A percentile compares a stretch with the other conserved stretches of the same genome.
phyloP scores from a whole-genome alignment of 306 rosid species.

The Corylus americana region DNA sequence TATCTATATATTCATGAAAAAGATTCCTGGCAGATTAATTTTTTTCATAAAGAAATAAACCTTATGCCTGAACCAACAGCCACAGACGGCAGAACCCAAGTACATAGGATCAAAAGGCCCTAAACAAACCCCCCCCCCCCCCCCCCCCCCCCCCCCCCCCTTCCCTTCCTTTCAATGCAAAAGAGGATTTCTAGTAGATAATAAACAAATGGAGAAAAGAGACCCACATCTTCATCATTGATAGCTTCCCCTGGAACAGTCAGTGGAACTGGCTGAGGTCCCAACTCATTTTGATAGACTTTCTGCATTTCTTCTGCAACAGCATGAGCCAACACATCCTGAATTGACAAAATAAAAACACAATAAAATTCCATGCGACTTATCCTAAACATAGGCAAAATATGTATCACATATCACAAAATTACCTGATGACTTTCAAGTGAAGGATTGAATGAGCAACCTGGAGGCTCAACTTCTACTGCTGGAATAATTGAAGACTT shows the following conservation, averaged over 20 bases:
- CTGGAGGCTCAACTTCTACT: constrained; percentile 91
- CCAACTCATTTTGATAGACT: constrained; percentile 81
- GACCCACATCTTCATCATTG: constrained; percentile 84
- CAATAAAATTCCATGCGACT: background rate
- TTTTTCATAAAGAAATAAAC: background rate
- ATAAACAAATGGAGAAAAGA: constrained; percentile 18
- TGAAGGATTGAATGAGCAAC: constrained; percentile 85
- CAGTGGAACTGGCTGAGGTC: constrained; percentile 87
- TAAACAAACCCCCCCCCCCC: background rate
- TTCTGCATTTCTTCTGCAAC: constrained; percentile 94
- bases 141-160: background rate
- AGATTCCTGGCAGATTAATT: background rate
- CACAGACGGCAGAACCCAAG: background rate
- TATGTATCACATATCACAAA: constrained; percentile 5
- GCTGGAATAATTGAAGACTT: constrained; percentile 81
- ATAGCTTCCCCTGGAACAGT: constrained; percentile 74
- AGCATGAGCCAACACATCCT: constrained; percentile 82
- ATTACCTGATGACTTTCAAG: constrained; percentile 84
- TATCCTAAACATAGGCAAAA: constrained; percentile 4
- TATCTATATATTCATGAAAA: background rate
- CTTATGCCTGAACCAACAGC: background rate
- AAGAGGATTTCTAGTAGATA: constrained; percentile 4
- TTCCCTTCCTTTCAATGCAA: background rate
- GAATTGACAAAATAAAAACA: constrained; percentile 31
- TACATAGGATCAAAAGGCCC: background rate